phyloP scores from a whole-genome alignment of 352 stramenopile genomes.

The Pythium apleroticum region DNA sequence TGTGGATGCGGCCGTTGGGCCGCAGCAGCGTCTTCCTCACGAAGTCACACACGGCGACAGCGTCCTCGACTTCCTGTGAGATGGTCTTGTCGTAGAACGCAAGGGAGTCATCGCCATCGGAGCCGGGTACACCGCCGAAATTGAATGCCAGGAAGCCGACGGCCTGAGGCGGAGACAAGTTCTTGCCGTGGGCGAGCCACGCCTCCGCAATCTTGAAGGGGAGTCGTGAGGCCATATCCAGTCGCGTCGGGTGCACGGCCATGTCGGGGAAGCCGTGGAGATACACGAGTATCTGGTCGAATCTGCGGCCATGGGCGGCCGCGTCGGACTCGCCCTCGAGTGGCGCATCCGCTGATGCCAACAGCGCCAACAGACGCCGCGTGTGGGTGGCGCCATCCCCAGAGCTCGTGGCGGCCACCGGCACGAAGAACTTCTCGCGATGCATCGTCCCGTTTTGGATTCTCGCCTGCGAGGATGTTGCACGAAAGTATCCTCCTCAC shows the following conservation, averaged over 20 bases:
- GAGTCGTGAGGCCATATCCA: constrained; percentile 56
- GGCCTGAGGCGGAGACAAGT: neutral
- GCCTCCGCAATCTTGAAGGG: constrained; percentile 55
- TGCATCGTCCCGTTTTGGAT: constrained; percentile 4
- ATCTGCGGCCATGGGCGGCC: constrained; percentile 1
- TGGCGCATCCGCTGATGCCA: neutral
- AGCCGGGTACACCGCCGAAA: constrained; percentile 65
- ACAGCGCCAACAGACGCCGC: constrained; percentile 16
- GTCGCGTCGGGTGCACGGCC: constrained; percentile 52
- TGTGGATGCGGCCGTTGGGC: constrained; percentile 38
- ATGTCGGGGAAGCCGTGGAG: constrained; percentile 78
- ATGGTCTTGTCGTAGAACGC: constrained; percentile 60
- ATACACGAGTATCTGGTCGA: constrained; percentile 52
- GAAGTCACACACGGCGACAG: constrained; percentile 46
- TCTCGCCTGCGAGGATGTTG: too few species aligned
- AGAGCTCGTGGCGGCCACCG: constrained; percentile 2
- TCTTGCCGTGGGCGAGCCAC: constrained; percentile 36
- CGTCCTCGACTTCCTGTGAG: constrained; percentile 55
- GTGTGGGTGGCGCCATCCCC: neutral
- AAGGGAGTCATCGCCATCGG: constrained; percentile 48
- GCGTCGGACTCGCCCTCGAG: neutral
- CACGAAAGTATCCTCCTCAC: too few species aligned
- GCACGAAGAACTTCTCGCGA: constrained; percentile 18
- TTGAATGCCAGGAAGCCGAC: constrained; percentile 63
- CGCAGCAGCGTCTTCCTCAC: constrained; percentile 31